Base-by-base conservation (phyloP, 1,139 yeast genomes). In the Debaryomyces coudertii region DNA sequence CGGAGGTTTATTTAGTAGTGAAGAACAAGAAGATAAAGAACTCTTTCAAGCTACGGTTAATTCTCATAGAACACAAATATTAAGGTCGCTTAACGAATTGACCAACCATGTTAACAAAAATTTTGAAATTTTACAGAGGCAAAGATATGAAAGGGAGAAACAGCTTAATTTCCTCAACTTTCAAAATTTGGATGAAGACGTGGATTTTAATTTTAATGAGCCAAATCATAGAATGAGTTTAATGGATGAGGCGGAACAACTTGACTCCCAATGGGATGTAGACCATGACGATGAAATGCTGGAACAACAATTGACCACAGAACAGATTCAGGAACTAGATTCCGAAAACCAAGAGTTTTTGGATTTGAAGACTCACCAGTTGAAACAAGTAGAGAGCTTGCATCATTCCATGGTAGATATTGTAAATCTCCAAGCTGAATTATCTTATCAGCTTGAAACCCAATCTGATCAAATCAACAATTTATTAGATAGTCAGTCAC, bases 371-470 rank as follows among this genome's bases (percentile, higher is more conserved):
- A 68, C 79, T 14, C 82, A 82, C 42, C 95, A 90, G 53, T 68
- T 92, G 37, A 79, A 82, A 45, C 82, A 83, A 53, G 87, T 83
- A 8, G 83, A 81, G 52, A 72, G 77, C 50, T 80, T 93, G n/a
- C 95, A 90, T 60, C 77, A 76, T 49, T 82, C 96, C 2, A 83
- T 92, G 70, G 68, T 84, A 44, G 97, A 90, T 60, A 87, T 93
- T 42, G 80, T 93, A 1, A 82, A 84, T 46, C 66, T 93, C 52
- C 96, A 90, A 58, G 76, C 85, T 27, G 95, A 90, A 57, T 73
- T 93, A 49, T 78, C 90, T 3, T 73, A 85, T 43, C 96, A 92
- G 59, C 70, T 93, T 44, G 83, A 83, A 29, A 67, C 82, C 0
- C 99, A 93, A 64, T 82, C 88, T 3, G 87, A 85, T 44, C 85